Conservation (phyloP, 1,284 basidiomycete species). For the Austroboletus niveus region DNA sequence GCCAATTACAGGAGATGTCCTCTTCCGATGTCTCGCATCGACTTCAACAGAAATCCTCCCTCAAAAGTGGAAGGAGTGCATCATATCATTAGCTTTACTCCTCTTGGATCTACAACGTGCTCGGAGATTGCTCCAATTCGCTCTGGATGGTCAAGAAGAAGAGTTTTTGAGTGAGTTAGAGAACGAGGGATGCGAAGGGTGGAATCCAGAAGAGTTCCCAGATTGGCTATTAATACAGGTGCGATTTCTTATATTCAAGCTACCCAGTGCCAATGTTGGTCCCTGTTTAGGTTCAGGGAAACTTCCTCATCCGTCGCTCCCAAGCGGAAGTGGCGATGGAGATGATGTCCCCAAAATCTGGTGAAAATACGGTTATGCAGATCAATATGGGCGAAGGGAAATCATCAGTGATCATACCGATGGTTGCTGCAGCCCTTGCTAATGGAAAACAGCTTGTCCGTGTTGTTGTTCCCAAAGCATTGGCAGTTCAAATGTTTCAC, state of each 20-base stretch:
- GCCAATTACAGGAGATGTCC: slow-evolving; percentile 19
- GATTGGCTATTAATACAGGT: slow-evolving; percentile 1
- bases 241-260: not conserved
- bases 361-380: slow-evolving; percentile 41
- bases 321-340: slow-evolving; percentile 41
- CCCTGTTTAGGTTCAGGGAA: slow-evolving; percentile 39
- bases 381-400: slow-evolving; percentile 61
- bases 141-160: not conserved
- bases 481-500: slow-evolving; percentile 46
- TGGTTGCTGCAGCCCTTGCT: slow-evolving; percentile 40
- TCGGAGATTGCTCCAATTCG: not conserved
- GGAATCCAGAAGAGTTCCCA: not conserved
- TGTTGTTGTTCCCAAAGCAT: slow-evolving; percentile 46
- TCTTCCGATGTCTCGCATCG: slow-evolving; percentile 26
- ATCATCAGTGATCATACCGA: slow-evolving; percentile 52
- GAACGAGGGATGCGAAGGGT: slow-evolving; percentile 21
- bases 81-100: slow-evolving; percentile 27
- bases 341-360: slow-evolving; percentile 44
- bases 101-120: slow-evolving; percentile 33
- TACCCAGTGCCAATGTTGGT: too few species aligned
- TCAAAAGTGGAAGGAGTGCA: slow-evolving; percentile 23
- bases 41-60: slow-evolving; percentile 1
- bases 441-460: slow-evolving; percentile 43
- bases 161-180: not conserved
- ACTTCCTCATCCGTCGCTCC: slow-evolving; percentile 39